Base-by-base conservation (phyloP, 192 early-diverging fungal species). In the Thamnidium elegans region DNA sequence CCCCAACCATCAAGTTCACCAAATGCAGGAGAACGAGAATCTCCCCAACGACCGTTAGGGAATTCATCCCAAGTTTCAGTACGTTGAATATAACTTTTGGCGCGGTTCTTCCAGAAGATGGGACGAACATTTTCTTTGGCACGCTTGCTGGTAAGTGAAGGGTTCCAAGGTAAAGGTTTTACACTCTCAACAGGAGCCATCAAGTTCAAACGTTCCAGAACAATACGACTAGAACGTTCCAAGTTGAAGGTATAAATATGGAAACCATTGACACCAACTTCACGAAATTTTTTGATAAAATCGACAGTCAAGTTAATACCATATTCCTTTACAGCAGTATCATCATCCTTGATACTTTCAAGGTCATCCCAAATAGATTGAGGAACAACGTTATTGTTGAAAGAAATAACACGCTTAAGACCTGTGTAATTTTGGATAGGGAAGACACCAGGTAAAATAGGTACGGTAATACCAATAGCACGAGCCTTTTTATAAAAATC, bases 11-110 rank as follows among this genome's bases (percentile, higher is more conserved):
- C 90, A 34, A 85, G 53, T 32, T 85, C 83, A 47, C 83, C 83
- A 67, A 78, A 85, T 1, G 83, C 78, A 4, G 94, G 94, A 4
- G 95, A 99, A 26, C 94, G 80, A 19, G 97, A 87, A 66, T 99
- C 95, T 30, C 97, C 97, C 97, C 95, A 99, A 36, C 97, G 89
- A 42, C 97, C 97, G 67, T 99, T 99, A 15, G 95, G 97, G 69
- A 96, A 99, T 55, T 99, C 95, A 76, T 99, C 95, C 86, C 87
- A 90, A 48, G 84, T 77, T 53, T 91, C 89, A n/a, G 92, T 94
- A 30, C 90, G 84, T 13, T 82, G 68, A 67, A 97, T 89, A 84
- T 99, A 97, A 76, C 88, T 91, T 67, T 89, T 86, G 42, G 90
- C 86, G 45, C 94, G 88, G 84, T 99, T 98, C 75, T 89, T 87